These are phyloP conservation scores for Erigeron philadelphicus DNA, from an alignment of 140 eudicot genomes.

Conservation along the genomic window DNA sequence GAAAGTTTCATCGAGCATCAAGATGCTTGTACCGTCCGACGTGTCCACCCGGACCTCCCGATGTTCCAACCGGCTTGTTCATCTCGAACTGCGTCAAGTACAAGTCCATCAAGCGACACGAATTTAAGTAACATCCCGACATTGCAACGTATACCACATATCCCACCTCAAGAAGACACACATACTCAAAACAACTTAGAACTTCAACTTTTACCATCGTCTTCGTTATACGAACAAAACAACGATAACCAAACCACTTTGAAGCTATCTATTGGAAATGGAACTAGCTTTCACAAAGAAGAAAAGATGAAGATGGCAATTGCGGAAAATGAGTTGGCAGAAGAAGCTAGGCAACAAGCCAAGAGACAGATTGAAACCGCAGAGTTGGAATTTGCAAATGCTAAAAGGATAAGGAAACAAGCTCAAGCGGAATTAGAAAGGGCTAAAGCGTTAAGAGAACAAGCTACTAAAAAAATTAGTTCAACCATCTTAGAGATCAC, in stretches of 20 bases:
- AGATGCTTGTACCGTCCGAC: slow-evolving; percentile 72
- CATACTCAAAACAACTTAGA: slow-evolving; percentile 43
- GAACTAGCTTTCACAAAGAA: slow-evolving; percentile 22
- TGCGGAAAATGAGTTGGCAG: slow-evolving; percentile 68
- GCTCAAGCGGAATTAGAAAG: slow-evolving; percentile 72
- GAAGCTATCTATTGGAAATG: slow-evolving; percentile 25
- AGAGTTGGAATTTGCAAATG: slow-evolving; percentile 67
- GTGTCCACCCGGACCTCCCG: slow-evolving; percentile 42
- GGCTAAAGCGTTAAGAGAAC: slow-evolving; percentile 50
- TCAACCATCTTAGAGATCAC: slow-evolving; percentile 60
- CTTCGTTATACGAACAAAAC: slow-evolving; percentile 34
- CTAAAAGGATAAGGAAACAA: slow-evolving; percentile 76
- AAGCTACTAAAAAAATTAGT: slow-evolving; percentile 52
- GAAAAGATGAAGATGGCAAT: slow-evolving; percentile 45
- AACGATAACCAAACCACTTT: slow-evolving; percentile 13
- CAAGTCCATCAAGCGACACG: slow-evolving; percentile 65
- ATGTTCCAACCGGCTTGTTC: slow-evolving; percentile 37
- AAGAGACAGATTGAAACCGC: slow-evolving; percentile 78
- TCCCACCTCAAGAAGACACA: slow-evolving; percentile 4
- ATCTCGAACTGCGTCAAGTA: slow-evolving; percentile 55
- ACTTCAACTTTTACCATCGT: slow-evolving; percentile 50
- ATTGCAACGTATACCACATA: slow-evolving; percentile 18
- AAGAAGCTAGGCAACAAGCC: slow-evolving; percentile 69
- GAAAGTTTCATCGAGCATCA: slow-evolving; percentile 95
- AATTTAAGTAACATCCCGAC: slow-evolving; percentile 36